A percentile compares a stretch with the other conserved stretches of the same genome.
These are phyloP conservation scores for Sanghuangporus weigelae DNA, from an alignment of 1,284 basidiomycete species.

Conservation along the genomic window DNA sequence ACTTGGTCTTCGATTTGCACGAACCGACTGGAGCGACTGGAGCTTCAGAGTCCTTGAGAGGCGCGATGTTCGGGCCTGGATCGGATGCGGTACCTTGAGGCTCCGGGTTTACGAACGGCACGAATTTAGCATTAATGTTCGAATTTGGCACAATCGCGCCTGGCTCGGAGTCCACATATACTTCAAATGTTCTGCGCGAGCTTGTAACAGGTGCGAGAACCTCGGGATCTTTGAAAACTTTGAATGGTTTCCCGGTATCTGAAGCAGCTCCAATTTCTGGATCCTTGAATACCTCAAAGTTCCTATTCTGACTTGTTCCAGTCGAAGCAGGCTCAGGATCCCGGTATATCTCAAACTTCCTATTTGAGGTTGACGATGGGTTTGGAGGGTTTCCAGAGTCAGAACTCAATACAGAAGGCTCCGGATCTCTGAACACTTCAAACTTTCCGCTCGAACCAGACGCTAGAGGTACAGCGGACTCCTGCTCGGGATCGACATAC, in stretches of 20 bases:
- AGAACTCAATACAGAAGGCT: not conserved
- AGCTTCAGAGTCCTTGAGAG: constrained; percentile 30
- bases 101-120: constrained; percentile 29
- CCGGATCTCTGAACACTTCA: not conserved
- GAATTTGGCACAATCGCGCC: not conserved
- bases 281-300: not conserved
- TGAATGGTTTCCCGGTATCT: no score
- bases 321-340: not conserved
- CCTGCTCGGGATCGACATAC: constrained; percentile 14
- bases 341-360: not conserved
- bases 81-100: constrained; percentile 45
- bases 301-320: not conserved
- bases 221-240: not conserved
- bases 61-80: constrained; percentile 21
- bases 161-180: not conserved
- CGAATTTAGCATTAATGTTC: constrained; percentile 2
- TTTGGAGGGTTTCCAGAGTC: not conserved
- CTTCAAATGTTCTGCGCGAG: not conserved
- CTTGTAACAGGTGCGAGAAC: not conserved
- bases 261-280: no score
- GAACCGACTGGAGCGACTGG: constrained; percentile 17
- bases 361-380: not conserved
- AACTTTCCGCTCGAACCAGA: not conserved
- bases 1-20: constrained; percentile 9
- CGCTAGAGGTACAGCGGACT: constrained; percentile 22